Conservation (phyloP, 208 protist species). For the Vickermania ingenoplastis region DNA sequence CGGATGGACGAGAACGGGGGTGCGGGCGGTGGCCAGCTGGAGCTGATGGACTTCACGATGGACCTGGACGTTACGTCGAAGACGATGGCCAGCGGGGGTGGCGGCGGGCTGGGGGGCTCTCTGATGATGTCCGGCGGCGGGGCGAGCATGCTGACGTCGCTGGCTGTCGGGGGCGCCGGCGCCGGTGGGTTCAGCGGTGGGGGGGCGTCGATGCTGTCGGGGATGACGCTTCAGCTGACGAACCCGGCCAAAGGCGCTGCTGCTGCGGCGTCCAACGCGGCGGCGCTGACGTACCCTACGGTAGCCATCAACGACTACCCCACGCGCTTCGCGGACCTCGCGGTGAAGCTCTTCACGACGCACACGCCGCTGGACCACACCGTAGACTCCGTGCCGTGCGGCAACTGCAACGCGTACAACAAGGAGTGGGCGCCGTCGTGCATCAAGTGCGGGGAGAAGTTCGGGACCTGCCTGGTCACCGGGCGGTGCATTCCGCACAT, state of each 20-base stretch:
- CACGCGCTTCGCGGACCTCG: slow-evolving; percentile 84
- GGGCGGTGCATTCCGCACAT: slow-evolving; percentile 66
- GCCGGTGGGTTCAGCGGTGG: slow-evolving; percentile 12
- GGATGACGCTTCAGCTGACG: slow-evolving; percentile 68
- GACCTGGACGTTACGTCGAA: slow-evolving; percentile 67
- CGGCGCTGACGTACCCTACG: slow-evolving; percentile 62
- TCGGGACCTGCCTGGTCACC: slow-evolving; percentile 81
- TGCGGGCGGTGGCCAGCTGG: slow-evolving; percentile 11
- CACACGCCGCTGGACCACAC: slow-evolving; percentile 79
- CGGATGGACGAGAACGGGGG: slow-evolving; percentile 33
- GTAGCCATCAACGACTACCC: slow-evolving; percentile 56
- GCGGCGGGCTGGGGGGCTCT: background rate
- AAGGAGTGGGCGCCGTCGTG: slow-evolving; percentile 87
- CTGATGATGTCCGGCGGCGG: background rate
- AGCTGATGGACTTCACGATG: slow-evolving; percentile 63
- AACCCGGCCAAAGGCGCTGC: slow-evolving; percentile 64
- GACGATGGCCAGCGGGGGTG: slow-evolving; percentile 33
- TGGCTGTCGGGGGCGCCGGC: slow-evolving; percentile 5
- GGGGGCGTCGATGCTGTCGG: slow-evolving; percentile 36
- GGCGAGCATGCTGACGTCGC: slow-evolving; percentile 3
- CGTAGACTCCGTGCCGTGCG: slow-evolving; percentile 63
- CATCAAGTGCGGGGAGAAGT: slow-evolving; percentile 69
- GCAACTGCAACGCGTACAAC: slow-evolving; percentile 75
- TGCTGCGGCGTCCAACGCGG: slow-evolving; percentile 15
- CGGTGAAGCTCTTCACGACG: slow-evolving; percentile 85